Evolutionary conservation across 306 rosid species (phyloP), one percentile per base, ranked within the genome.

Genomic region (Elaeagnus macrophylla): DNA sequence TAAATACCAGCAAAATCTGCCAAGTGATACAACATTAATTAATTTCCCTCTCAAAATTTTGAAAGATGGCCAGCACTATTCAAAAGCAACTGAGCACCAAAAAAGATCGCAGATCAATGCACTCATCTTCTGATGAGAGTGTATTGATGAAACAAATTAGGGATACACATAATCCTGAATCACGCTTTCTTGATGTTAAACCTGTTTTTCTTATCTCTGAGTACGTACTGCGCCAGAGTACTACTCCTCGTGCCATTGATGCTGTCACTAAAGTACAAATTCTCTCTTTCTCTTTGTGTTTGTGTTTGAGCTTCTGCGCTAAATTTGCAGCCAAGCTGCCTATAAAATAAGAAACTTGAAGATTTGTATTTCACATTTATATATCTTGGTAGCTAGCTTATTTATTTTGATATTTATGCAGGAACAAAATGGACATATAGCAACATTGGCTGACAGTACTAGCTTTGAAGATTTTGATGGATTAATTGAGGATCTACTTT

Each of bases 101-200:
- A 79, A 75, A 44, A 57, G 90, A 81, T 37, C 54, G 64, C 14
- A 67, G 83, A 56, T 60, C 67, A 81, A 68, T 71, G 61, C 52
- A 75, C 14, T 56, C 72, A 6, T 71, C 97, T 39, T 95, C 83
- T 55, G 95, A 83, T 56, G 95, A 86, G 36, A 81, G 48, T 66
- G 80, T 79, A 39, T 61, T 90, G 81, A 75, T 74, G 78, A 81
- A 79, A 72, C 91, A 86, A 49, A 57, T 83, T 57, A 76, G 77
- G 37, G 83, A 83, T 18, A 83, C 95, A 12, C 95, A 90, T 78
- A 64, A 58, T 12, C 83, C 80, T 0, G 95, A 83, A 32, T 69
- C 84, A 44, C 79, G 77, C 67, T 78, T 63, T 48, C 65, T 86
- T 39, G 71, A 81, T 54, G 94, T 86, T 79, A 80, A 50, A 15